Evolutionary conservation across 2,329 filamentous ascomycete genomes (phyloP).

Genomic region (Cytospora piceae): DNA sequence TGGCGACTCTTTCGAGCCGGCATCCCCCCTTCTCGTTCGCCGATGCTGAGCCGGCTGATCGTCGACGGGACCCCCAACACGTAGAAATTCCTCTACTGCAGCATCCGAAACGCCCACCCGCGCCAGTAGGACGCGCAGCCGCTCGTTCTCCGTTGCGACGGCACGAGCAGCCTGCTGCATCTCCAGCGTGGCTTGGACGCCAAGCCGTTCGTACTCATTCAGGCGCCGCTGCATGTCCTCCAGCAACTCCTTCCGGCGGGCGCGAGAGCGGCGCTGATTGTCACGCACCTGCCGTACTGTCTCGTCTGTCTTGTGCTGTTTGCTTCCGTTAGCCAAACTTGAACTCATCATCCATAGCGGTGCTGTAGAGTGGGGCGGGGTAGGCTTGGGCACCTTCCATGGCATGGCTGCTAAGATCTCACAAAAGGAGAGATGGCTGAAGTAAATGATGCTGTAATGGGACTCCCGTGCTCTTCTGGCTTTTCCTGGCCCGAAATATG

Average conservation of each 20-base stretch:
- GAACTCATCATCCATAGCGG: too few species aligned
- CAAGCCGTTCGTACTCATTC: constrained; percentile 51
- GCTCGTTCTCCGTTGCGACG: constrained; percentile 53
- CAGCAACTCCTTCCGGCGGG: constrained; percentile 54
- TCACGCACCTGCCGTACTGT: constrained; percentile 40
- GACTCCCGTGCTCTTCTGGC: too few species aligned
- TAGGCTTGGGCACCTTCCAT: too few species aligned
- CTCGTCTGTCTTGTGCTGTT: too few species aligned
- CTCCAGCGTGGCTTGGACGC: constrained; percentile 53
- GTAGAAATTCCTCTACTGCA: not conserved
- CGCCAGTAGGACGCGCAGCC: constrained; percentile 41
- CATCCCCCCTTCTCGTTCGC: too few species aligned
- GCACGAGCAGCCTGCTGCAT: constrained; percentile 58
- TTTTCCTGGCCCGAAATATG: too few species aligned
- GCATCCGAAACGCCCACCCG: not conserved
- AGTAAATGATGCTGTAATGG: too few species aligned
- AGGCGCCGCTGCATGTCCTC: constrained; percentile 51
- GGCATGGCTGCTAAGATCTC: too few species aligned
- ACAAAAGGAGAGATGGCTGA: too few species aligned
- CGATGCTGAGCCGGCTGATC: not conserved
- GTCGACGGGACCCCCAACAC: not conserved
- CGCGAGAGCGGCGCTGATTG: constrained; percentile 58
- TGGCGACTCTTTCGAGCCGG: not conserved
- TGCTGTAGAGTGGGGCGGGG: too few species aligned
- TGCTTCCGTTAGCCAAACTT: too few species aligned